Conservation (phyloP, 148 eudicot genomes). For the Heliamphora exappendiculata region DNA sequence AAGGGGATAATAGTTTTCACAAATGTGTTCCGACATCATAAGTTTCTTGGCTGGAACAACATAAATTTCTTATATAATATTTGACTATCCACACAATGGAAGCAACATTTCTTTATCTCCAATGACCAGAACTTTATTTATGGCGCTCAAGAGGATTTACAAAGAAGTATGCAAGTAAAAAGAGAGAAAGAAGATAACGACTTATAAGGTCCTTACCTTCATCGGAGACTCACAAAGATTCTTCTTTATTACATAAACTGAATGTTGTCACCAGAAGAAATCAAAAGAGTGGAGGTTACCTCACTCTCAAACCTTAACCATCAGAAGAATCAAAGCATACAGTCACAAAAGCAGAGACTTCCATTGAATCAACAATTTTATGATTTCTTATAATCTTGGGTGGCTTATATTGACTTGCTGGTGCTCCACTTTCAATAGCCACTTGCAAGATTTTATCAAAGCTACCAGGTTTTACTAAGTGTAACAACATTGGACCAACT, state of each 20-base stretch:
- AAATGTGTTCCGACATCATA: background rate
- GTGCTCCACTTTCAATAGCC: constrained; percentile 33
- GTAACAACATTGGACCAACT: constrained; percentile 18
- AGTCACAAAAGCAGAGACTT: constrained; percentile 18
- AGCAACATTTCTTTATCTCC: background rate
- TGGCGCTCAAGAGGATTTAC: background rate
- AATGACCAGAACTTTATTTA: background rate
- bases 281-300: background rate
- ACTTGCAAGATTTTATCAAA: constrained; percentile 21
- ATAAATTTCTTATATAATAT: background rate
- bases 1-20: background rate
- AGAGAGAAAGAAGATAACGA: background rate
- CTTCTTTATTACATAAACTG: background rate
- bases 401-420: constrained; percentile 37
- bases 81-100: background rate
- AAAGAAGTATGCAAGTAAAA: background rate
- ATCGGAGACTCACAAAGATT: background rate
- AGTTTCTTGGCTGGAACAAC: background rate
- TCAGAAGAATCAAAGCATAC: constrained; percentile 9
- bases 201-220: background rate
- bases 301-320: background rate
- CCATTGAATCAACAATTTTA: constrained; percentile 23
- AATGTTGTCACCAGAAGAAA: background rate
- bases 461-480: constrained; percentile 24
- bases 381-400: constrained; percentile 33